phyloP scores from a whole-genome alignment of 73 alveolate genomes.

The Paraurostyla sp. region DNA sequence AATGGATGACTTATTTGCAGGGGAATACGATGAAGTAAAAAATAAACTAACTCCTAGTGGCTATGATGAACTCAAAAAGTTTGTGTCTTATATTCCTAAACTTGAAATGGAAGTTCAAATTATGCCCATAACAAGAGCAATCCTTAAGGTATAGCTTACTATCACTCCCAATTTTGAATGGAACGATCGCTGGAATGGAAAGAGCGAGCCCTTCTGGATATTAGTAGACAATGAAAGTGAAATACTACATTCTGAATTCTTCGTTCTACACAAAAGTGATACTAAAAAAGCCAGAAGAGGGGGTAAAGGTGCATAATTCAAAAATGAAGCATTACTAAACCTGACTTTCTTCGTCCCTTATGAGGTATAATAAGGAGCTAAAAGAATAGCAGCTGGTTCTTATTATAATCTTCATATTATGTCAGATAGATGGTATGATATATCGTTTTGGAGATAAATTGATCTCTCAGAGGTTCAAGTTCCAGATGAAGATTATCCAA shows the following conservation, averaged over 20 bases:
- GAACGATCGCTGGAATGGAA: slow-evolving; percentile 96
- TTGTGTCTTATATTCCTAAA: slow-evolving; percentile 91
- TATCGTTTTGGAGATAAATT: slow-evolving; percentile 71
- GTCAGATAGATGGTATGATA: slow-evolving; percentile 95
- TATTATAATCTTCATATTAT: slow-evolving; percentile 84
- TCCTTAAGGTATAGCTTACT: slow-evolving; percentile 78
- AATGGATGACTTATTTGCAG: slow-evolving; percentile 79
- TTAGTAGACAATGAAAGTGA: slow-evolving; percentile 95
- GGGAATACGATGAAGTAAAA: slow-evolving; percentile 74
- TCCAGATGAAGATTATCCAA: slow-evolving; percentile 94
- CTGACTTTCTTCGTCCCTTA: slow-evolving; percentile 96
- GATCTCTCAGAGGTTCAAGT: slow-evolving; percentile 90
- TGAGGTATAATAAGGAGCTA: slow-evolving; percentile 85
- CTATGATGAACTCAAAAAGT: slow-evolving; percentile 83
- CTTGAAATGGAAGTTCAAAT: slow-evolving; percentile 89
- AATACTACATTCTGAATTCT: slow-evolving; percentile 97
- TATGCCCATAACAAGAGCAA: slow-evolving; percentile 98
- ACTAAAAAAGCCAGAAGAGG: slow-evolving; percentile 73
- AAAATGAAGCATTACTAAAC: slow-evolving; percentile 51
- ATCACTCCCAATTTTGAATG: slow-evolving; percentile 91
- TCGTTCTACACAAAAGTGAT: slow-evolving; percentile 87
- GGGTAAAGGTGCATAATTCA: slow-evolving; percentile 50
- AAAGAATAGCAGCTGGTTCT: slow-evolving; percentile 76
- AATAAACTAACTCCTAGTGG: slow-evolving; percentile 66
- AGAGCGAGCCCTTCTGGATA: slow-evolving; percentile 94